Percentiles rank a stretch among this genome's conserved stretches.
Conservation (phyloP, 306 rosid genomes). For the Prosopis cineraria region DNA sequence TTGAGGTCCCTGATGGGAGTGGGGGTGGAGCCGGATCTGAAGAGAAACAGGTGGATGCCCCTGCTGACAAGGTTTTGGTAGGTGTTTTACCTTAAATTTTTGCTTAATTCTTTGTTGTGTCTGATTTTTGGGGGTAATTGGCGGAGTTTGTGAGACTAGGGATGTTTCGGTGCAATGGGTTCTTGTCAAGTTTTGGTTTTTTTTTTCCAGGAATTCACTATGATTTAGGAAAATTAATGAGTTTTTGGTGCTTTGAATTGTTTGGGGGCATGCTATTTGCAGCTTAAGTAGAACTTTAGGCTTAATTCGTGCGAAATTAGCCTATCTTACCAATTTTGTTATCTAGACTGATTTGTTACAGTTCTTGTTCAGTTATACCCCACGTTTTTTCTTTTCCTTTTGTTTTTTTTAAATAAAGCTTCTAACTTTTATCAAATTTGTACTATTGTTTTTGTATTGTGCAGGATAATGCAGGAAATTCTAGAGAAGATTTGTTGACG, state of each 20-base stretch:
- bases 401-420: background rate
- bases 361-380: background rate
- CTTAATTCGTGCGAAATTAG: background rate
- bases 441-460: conserved; percentile 28
- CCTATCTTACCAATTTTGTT: background rate
- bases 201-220: background rate
- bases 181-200: conserved; percentile 15
- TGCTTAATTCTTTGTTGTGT: background rate
- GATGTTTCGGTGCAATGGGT: conserved; percentile 32
- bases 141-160: conserved; percentile 12
- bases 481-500: conserved; percentile 50
- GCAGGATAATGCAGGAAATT: conserved; percentile 56
- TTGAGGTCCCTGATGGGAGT: background rate
- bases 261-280: background rate
- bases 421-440: conserved; percentile 1
- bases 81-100: conserved; percentile 4
- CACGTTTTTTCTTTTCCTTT: background rate
- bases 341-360: conserved; percentile 21
- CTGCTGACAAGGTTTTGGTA: conserved; percentile 36
- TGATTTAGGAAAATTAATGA: conserved; percentile 22
- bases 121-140: background rate
- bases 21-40: conserved; percentile 2
- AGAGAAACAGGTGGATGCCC: background rate
- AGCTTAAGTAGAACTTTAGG: conserved; percentile 9
- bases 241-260: background rate